These are phyloP conservation scores for Linum tenue DNA, from an alignment of 345 rosid genomes.

Conservation along the genomic window DNA sequence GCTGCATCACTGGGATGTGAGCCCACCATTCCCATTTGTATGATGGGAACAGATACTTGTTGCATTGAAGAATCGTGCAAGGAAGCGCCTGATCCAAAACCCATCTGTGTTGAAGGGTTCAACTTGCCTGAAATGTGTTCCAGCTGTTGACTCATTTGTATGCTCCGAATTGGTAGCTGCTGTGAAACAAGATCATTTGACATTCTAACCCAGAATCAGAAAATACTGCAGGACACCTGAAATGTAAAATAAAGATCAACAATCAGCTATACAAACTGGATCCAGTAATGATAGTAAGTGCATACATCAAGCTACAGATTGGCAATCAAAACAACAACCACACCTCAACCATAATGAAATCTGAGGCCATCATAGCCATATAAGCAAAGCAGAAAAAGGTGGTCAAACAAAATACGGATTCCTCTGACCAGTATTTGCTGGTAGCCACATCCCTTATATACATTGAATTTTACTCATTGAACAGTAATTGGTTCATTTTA, in stretches of 20 bases:
- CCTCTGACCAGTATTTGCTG: background rate
- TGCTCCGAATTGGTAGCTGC: slow-evolving; percentile 28
- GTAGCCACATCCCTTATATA: background rate
- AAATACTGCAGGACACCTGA: slow-evolving; percentile 19
- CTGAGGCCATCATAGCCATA: background rate
- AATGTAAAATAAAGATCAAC: slow-evolving; percentile 3
- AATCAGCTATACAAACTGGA: background rate
- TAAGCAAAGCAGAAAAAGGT: background rate
- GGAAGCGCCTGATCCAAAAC: slow-evolving; percentile 5
- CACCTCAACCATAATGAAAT: too few species aligned
- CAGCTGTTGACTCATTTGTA: slow-evolving; percentile 32
- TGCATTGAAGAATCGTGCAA: slow-evolving; percentile 11
- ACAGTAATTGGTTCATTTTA: background rate
- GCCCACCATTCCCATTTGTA: slow-evolving; percentile 30
- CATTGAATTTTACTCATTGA: background rate
- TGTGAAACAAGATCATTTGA: slow-evolving; percentile 46
- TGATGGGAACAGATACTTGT: slow-evolving; percentile 18
- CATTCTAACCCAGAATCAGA: slow-evolving; percentile 28
- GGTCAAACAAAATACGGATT: background rate
- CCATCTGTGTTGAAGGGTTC: slow-evolving; percentile 26
- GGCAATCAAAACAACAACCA: too few species aligned
- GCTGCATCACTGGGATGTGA: slow-evolving; percentile 15
- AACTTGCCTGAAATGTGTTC: slow-evolving; percentile 30
- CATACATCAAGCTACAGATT: background rate
- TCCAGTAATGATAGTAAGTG: too few species aligned